A percentile compares a stretch with the other conserved stretches of the same genome.
Evolutionary conservation across 441 rosid genomes (phyloP).

Genomic region (Eruca vesicaria): DNA sequence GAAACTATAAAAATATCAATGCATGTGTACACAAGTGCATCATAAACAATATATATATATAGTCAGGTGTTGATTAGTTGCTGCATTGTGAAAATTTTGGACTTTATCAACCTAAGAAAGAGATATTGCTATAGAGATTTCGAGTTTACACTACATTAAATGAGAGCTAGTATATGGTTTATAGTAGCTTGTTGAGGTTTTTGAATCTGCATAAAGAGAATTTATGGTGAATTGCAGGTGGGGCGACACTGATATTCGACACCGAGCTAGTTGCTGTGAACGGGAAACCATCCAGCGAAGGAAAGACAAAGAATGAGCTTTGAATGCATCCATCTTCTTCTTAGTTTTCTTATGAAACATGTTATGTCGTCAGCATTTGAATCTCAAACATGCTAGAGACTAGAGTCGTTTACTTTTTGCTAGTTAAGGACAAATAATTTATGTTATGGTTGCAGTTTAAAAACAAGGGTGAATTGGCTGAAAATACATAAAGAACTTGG

Average conservation of each 20-base stretch:
- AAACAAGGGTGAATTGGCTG: too few species aligned
- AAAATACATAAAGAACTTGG: too few species aligned
- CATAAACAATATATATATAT: not conserved
- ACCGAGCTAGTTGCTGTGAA: conserved; percentile 85
- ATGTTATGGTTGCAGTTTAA: not conserved
- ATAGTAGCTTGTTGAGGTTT: not conserved
- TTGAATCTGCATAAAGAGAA: not conserved
- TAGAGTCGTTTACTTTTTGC: not conserved
- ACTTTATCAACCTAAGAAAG: not conserved
- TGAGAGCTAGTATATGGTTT: not conserved
- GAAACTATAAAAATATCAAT: not conserved
- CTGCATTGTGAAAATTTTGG: not conserved
- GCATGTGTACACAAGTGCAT: not conserved
- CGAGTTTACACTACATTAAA: too few species aligned
- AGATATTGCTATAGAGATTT: not conserved
- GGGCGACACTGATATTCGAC: conserved; percentile 83
- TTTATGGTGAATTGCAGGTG: conserved; percentile 57
- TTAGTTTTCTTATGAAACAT: not conserved
- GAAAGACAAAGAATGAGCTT: conserved; percentile 42
- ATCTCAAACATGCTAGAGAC: not conserved
- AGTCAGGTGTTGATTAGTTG: not conserved
- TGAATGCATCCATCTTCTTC: conserved; percentile 29
- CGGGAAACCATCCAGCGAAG: conserved; percentile 51
- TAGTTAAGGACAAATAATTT: conserved; percentile 10
- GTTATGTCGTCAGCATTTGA: not conserved